Base-by-base conservation (phyloP, 805 yeast genomes). In the Spathaspora sp. region DNA sequence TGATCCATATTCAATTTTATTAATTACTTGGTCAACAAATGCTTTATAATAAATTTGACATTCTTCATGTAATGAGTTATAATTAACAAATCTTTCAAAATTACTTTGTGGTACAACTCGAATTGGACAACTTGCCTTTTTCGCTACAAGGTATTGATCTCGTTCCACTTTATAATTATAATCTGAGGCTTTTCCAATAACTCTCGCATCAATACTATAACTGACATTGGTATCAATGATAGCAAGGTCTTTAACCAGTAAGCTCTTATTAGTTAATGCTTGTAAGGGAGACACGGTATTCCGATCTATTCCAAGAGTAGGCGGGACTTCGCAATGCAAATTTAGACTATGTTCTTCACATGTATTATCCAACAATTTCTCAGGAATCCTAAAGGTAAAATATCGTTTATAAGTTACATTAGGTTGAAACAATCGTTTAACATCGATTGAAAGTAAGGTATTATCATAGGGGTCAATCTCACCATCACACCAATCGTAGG, bases 401-500 rank as follows among this genome's bases (percentile, higher is more conserved):
- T 55, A 74, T 29, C 78, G 63, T 55, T 74, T 74, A 55, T 74
- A 74, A 5, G 71, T 72, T 23, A 66, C 60, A 14, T 63, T 60
- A 1, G 78, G 77, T 55, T 70, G 64, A 49, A 74, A 71, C 19
- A 60, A 57, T 18, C 75, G 59, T 54, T 68, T 68, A 20, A 73
- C 67, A 49, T 65, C 76, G 45, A 74, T 61, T 1, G 77, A 57
- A 11, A 74, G 59, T 3, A 57, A 49, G 0, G 77, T 64, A 52
- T 65, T 62, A 56, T 74, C 78, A 49, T 59, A 62, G 3, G 78
- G 76, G 52, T 74, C 78, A 0, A 68, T 68, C 51, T 74, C 78
- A 1, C 77, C 77, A 28, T 65, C 71, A 56, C 79, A 74, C 79
- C 79, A 74, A 61, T 69, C 76, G 55, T 68, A 70, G 11, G 75